Base-by-base conservation (phyloP, 306 rosid genomes). In the Carpinus viminea region DNA sequence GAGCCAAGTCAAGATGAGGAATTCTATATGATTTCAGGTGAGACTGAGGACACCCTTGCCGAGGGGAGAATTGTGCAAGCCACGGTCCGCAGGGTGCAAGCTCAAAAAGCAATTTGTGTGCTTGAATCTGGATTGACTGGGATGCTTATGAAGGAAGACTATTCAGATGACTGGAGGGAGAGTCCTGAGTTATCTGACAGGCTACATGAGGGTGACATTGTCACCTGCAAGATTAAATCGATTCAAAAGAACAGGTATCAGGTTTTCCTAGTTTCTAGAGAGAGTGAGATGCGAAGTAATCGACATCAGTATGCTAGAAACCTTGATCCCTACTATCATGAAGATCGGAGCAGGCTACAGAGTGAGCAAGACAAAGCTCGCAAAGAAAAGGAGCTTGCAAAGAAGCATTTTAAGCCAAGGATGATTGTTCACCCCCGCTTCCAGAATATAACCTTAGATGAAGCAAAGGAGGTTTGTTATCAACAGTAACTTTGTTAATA, bases 371-470 rank as follows among this genome's bases (percentile, higher is more conserved):
- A 90, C 70, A 93, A 96, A 84, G 88, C 91, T 80, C 90, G 91
- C 81, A 96, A 96, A 87, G 93, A 91, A 74, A 96, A 91, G 82
- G 99, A 96, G 81, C 91, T 87, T 68, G 96, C 97, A 3, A 96
- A 93, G 87, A 96, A 89, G 83, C 98, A 87, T 85, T 96, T 96
- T 84, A 96, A 93, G 87, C 94, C 96, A 28, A 93, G 99, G 85
- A 93, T 93, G 99, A 96, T 96, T 74, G 97, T 93, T 84, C 99
- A 96, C 82, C 99, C 99, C 26, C 98, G 98, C 31, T 96, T 96
- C 83, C 97, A 96, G 85, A 96, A 96, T 85, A 88, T 93, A 48
- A 91, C 99, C 24, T 97, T 98, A 46, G 99, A 96, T 75, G 94
- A 91, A 89, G 99, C 98, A 72, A 89, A 89, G 92, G 89, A 93